phyloP scores from a whole-genome alignment of 73 alveolate genomes.

The Stentor roeselii region DNA sequence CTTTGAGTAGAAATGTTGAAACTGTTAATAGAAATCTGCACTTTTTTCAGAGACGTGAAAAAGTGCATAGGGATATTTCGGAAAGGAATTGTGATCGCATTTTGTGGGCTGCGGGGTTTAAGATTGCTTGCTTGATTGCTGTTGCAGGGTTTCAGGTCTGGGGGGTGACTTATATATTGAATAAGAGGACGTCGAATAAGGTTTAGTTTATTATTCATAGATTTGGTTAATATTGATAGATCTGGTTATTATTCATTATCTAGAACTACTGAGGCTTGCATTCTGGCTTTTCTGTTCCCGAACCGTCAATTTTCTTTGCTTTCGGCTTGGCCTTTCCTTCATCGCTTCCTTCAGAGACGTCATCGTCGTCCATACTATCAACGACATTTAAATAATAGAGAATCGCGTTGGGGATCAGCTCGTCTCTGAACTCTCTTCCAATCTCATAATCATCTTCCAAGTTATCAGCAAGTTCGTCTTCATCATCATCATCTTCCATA shows the following conservation, averaged over 20 bases:
- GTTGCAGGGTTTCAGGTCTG: not conserved
- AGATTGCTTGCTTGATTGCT: not conserved
- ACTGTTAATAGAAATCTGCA: not conserved
- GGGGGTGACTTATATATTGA: too few species aligned
- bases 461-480: not conserved
- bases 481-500: not conserved
- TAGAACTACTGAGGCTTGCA: conserved; percentile 8
- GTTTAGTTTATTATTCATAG: too few species aligned
- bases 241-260: too few species aligned
- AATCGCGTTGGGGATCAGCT: not conserved
- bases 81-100: conserved; percentile 16
- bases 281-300: not conserved
- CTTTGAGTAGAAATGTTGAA: not conserved
- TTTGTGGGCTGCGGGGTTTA: not conserved
- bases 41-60: conserved; percentile 7
- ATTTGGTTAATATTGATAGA: too few species aligned
- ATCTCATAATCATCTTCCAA: not conserved
- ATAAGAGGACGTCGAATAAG: too few species aligned
- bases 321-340: too few species aligned
- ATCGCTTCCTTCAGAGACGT: not conserved
- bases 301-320: not conserved
- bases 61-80: not conserved
- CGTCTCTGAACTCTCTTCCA: not conserved
- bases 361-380: not conserved
- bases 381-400: not conserved